Base-by-base conservation (phyloP, 495 filamentous ascomycete species). In the Talaromyces borbonicus region DNA sequence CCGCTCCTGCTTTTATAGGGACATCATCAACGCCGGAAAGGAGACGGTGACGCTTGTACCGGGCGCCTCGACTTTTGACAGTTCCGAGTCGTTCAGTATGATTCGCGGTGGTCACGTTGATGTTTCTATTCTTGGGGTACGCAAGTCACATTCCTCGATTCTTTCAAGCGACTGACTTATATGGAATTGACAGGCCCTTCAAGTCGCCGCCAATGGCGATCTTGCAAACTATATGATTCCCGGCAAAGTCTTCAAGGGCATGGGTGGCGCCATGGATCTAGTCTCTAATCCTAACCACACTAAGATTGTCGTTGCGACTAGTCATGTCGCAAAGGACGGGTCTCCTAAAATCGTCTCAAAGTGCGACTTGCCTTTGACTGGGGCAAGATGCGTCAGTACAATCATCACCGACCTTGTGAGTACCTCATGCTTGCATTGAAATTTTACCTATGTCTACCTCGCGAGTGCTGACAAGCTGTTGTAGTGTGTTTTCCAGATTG, bases 191-290 rank as follows among this genome's bases (percentile, higher is more conserved):
- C 29, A 69, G 63, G 89, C 89, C 15, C 83, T 95, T 71, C 89
- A 95, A 69, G 88, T 95, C 24, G 79, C 74, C 54, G 84, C 77
- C 32, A 79, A 73, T 22, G 89, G 89, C 6, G 89, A 95, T 54
- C 66, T 95, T 12, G 89, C 89, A 19, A 93, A 92, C 67, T 95
- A 87, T 53, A 92, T 92, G 81, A 69, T 95, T 38, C 89, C 88
- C 0, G 88, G 89, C 35, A 95, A 93, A 71, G 82, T 71, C 0
- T 67, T 95, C 55, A 95, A 95, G 73, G 89, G 89, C 0, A 93
- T 95, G 65, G 89, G 89, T 24, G 89, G 89, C n/a, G 89, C 89
- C 32, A 95, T 95, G 89, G 89, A 95, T 58, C 65, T 95, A 33
- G 87, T 95, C 40, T 81, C 75, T 40, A 94, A 94, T 65, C 89